Conservation (phyloP, 2,329 filamentous ascomycete species). For the Paecilomyces fulvus region DNA sequence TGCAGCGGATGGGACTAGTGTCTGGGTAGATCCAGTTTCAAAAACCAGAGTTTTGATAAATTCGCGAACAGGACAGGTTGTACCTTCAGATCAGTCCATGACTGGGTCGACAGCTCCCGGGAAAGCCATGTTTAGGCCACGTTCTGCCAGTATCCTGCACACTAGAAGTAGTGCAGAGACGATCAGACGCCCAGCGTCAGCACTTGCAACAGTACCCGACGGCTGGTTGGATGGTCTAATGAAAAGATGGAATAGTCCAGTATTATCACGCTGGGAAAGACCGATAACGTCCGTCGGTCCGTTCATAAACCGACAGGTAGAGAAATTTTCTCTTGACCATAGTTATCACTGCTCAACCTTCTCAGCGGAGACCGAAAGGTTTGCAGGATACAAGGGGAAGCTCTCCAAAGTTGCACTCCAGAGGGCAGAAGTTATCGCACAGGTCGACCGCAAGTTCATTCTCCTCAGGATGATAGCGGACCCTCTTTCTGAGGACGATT, state of each 20-base stretch:
- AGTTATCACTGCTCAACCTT: conserved; percentile 14
- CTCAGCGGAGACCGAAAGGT: conserved; percentile 14
- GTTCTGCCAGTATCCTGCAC: conserved; percentile 10
- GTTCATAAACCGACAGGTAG: conserved; percentile 9
- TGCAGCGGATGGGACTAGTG: conserved; percentile 20
- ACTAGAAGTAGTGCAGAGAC: conserved; percentile 3
- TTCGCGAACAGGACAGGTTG: conserved; percentile 25
- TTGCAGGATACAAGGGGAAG: conserved; percentile 24
- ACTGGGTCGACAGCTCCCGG: conserved; percentile 8
- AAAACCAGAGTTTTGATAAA: conserved; percentile 25
- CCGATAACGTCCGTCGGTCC: conserved; percentile 31
- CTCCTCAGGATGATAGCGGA: conserved; percentile 50
- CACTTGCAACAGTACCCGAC: conserved; percentile 8
- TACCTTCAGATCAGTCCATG: conserved; percentile 8
- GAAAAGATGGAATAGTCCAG: conserved; percentile 63
- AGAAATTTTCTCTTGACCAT: conserved; percentile 8
- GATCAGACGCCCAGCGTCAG: conserved; percentile 11
- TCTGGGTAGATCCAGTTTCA: conserved; percentile 56
- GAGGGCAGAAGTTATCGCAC: conserved; percentile 60
- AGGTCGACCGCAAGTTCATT: conserved; percentile 88
- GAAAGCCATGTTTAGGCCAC: conserved; percentile 9
- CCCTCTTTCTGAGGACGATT: not conserved
- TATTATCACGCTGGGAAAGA: conserved; percentile 51
- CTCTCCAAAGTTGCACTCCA: conserved; percentile 56
- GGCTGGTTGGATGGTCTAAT: conserved; percentile 56